Conservation (phyloP, 83 land plant genomes). For the Diphasiastrum complanatum region DNA sequence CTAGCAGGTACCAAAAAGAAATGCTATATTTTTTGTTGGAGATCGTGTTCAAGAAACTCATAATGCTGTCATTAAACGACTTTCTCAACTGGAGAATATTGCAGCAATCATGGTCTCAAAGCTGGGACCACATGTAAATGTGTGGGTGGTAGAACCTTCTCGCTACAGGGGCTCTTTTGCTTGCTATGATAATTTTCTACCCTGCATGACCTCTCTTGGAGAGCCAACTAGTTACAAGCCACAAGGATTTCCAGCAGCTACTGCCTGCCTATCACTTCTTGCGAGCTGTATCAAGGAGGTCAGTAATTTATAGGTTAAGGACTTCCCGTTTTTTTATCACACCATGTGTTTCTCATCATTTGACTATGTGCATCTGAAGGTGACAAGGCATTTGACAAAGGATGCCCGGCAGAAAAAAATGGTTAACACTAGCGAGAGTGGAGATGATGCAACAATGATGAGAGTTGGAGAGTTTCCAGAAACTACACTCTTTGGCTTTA, state of each 20-base stretch:
- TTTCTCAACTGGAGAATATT: slow-evolving; percentile 12
- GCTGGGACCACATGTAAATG: slow-evolving; percentile 18
- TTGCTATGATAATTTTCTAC: slow-evolving; percentile 15
- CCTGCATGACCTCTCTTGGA: slow-evolving; percentile 6
- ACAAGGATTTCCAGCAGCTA: slow-evolving; percentile 9
- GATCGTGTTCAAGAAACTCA: slow-evolving; percentile 5
- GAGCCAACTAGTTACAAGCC: slow-evolving; percentile 19
- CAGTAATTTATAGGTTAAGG: not conserved
- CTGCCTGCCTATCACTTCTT: slow-evolving; percentile 1
- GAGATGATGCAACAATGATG: not conserved
- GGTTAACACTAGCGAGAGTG: not conserved
- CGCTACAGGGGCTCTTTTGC: slow-evolving; percentile 13
- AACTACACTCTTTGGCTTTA: slow-evolving; percentile 71
- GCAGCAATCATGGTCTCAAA: slow-evolving; percentile 1
- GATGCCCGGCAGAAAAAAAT: not conserved
- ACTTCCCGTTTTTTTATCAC: too few relatives aligned
- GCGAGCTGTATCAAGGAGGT: not conserved
- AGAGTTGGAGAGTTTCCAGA: slow-evolving; percentile 43
- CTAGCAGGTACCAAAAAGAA: not conserved
- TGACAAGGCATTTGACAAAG: too few relatives aligned
- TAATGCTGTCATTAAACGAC: slow-evolving; percentile 7
- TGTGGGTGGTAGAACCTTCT: slow-evolving; percentile 18
- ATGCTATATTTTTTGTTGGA: slow-evolving; percentile 21
- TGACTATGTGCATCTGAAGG: too few relatives aligned
- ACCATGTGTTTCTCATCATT: too few relatives aligned